Conservation (phyloP, 2,329 filamentous ascomycete species). For the Tothia fuscella region DNA sequence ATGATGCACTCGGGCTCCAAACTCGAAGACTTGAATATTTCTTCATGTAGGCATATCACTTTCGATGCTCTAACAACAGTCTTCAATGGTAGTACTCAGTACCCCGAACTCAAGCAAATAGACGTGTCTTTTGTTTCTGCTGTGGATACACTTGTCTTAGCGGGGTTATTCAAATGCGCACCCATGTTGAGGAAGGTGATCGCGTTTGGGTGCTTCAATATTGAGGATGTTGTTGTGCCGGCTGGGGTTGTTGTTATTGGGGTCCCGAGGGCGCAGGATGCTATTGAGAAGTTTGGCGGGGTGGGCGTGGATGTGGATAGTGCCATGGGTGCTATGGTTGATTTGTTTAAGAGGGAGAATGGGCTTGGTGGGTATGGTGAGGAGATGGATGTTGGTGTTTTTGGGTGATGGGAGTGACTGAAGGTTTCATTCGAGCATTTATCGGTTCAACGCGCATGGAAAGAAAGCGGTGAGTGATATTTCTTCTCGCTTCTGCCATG, state of each 20-base stretch:
- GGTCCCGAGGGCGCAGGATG: conserved; percentile 44
- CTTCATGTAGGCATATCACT: conserved; percentile 73
- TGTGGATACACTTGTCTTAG: conserved; percentile 53
- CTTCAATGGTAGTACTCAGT: conserved; percentile 50
- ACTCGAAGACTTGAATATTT: conserved; percentile 61
- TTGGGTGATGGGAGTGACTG: too few species aligned
- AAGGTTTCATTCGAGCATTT: too few species aligned
- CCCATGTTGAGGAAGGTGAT: conserved; percentile 46
- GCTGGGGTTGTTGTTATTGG: conserved; percentile 48
- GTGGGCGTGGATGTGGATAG: conserved; percentile 2
- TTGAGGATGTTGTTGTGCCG: conserved; percentile 43
- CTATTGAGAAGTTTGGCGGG: conserved; percentile 39
- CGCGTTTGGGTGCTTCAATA: conserved; percentile 51
- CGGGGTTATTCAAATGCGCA: conserved; percentile 51
- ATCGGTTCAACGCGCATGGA: too few species aligned
- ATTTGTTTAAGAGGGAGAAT: too few species aligned
- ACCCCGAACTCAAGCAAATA: conserved; percentile 56
- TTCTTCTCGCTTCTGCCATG: too few species aligned
- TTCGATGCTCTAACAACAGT: conserved; percentile 59
- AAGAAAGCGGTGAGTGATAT: too few species aligned
- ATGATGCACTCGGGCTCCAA: conserved; percentile 69
- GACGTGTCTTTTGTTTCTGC: conserved; percentile 67
- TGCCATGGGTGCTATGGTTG: conserved; percentile 4
- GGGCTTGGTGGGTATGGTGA: too few species aligned
- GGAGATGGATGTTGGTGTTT: too few species aligned